Base-by-base conservation (phyloP, 1,139 yeast species). In the Suhomyces atakaporum region DNA sequence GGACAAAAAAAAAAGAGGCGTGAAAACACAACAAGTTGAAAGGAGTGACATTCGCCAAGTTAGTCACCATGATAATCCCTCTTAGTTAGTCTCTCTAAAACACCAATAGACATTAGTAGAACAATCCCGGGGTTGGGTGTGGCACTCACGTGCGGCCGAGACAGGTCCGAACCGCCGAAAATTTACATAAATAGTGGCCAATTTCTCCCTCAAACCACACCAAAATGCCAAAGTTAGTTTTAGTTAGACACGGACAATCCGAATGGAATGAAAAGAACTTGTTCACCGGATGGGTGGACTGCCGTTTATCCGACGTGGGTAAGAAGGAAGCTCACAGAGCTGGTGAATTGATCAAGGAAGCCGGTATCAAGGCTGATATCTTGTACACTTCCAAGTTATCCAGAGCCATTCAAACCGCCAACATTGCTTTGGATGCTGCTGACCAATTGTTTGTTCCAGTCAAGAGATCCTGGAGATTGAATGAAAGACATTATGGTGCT, bases 241-340 rank as follows among this genome's bases (percentile, higher is more conserved):
- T 84, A 66, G 86, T 84, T 56, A 84, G 97, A 79, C 97, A 90
- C 92, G 97, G 97, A 62, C 96, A 90, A 78, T 86, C 96, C 73
- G 97, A 87, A 69, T 90, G 97, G 97, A 90, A 90, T 71, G 96
- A 88, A 72, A 87, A 87, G 79, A 90, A 92, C 80, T 79, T 90
- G 57, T 92, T 92, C 83, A 90, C 97, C 66, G 98, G 98, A 62
- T 92, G 98, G 98, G 97, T 90, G 49, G 97, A 90, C 67, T 95
- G 88, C 52, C 77, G 79, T 63, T 81, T 92, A 66, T 81, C 94
- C 40, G 90, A 77, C 46, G 69, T 77, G 54, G 97, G 97, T 69
- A 79, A 77, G 66, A 76, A 83, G 65, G 97, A 92, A 75, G 97
- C 97, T 54, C 74, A 75, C 55, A 82, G 86, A 66, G 98, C 97